These are phyloP conservation scores for Prunus kanzakura DNA, from an alignment of 306 rosid species.

Conservation along the genomic window DNA sequence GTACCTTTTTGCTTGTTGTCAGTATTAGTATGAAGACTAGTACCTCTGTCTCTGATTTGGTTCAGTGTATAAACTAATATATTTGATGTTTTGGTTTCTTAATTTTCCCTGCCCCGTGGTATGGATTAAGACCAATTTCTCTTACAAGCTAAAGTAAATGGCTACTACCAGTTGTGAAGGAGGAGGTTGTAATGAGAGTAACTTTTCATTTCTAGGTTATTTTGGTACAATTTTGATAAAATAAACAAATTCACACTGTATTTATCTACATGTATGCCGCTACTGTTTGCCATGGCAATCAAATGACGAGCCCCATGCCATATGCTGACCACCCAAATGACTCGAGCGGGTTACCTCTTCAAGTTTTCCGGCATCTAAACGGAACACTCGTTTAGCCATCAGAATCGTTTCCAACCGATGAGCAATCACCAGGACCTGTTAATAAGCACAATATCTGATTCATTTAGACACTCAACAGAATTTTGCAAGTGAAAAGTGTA, in stretches of 20 bases:
- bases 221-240: no score
- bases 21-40: neutral
- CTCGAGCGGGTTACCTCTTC: constrained; percentile 59
- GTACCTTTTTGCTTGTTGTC: no score
- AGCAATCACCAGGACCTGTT: constrained; percentile 80
- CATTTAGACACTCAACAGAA: neutral
- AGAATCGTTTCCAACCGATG: constrained; percentile 81
- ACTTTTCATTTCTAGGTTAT: no score
- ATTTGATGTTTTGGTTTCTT: no score
- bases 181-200: neutral
- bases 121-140: no score
- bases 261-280: neutral
- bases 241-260: no score
- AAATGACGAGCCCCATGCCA: constrained; percentile 46
- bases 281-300: neutral
- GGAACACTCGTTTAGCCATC: constrained; percentile 81
- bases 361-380: constrained; percentile 62
- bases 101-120: no score
- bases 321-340: constrained; percentile 32
- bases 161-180: neutral
- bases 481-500: no score
- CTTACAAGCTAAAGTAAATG: neutral
- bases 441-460: neutral
- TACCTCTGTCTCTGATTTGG: no score
- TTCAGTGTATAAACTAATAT: neutral